These are phyloP conservation scores for Daedaleopsis nitida DNA, from an alignment of 768 basidiomycete genomes.

Conservation along the genomic window DNA sequence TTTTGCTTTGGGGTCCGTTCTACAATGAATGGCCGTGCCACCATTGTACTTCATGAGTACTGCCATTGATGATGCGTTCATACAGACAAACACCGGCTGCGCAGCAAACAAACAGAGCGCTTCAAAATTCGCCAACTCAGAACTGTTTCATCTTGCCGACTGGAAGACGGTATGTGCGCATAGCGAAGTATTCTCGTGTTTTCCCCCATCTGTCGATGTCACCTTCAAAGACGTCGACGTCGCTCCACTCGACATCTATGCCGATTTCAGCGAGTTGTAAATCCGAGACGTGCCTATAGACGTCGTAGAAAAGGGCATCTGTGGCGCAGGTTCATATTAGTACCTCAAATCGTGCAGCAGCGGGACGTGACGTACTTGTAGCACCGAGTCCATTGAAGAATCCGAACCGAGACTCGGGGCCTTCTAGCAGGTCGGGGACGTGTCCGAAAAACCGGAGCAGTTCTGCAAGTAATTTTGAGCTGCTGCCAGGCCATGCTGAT, in stretches of 20 bases:
- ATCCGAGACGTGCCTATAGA: constrained; percentile 84
- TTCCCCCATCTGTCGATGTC: constrained; percentile 72
- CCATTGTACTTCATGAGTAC: no score
- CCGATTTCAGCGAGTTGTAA: constrained; percentile 85
- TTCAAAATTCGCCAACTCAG: constrained; percentile 1
- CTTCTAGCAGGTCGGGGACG: constrained; percentile 74
- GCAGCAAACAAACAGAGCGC: neutral
- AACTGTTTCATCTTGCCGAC: constrained; percentile 39
- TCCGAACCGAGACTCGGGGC: constrained; percentile 78
- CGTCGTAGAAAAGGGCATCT: constrained; percentile 91
- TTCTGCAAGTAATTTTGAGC: constrained; percentile 37
- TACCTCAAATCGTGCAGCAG: neutral
- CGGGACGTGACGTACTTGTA: constrained; percentile 61
- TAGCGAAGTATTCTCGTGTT: constrained; percentile 73
- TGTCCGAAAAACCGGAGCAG: constrained; percentile 81
- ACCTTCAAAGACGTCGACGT: constrained; percentile 69
- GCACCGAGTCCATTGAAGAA: constrained; percentile 99
- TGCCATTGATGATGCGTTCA: neutral
- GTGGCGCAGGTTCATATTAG: constrained; percentile 8
- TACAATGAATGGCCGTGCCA: neutral
- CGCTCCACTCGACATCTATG: constrained; percentile 76
- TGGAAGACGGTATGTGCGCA: constrained; percentile 76
- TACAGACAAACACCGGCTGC: constrained; percentile 5
- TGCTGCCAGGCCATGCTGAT: neutral
- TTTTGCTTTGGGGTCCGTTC: neutral